Base-by-base conservation (phyloP, 345 rosid species). In the Pseudoturritis turrita region DNA sequence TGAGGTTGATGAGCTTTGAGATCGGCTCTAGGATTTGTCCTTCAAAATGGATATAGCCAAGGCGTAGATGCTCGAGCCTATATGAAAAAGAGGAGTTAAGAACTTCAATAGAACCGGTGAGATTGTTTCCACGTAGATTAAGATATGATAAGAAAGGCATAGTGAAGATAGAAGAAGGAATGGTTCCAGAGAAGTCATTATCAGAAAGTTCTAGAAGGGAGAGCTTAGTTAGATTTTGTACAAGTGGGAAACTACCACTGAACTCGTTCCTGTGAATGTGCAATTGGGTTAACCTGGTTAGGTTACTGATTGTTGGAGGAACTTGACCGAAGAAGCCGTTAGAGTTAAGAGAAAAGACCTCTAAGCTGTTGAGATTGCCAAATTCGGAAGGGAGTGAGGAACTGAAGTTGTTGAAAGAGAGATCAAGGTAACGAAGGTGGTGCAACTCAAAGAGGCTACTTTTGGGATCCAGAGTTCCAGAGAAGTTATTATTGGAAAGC, bases 191-290 rank as follows among this genome's bases (percentile, higher is more conserved):
- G 57, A 65, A 65, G 1, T 49, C 22, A 10, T 65, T 65, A 7
- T 21, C 7, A 21, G 5, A 8, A 35, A 65, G 58, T 2, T 33
- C 26, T 33, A 49, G 17, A 35, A 19, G 0, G 4, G n/a, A 33
- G 58, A 65, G 70, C 21, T 49, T 49, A 4, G 58, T 65, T 47
- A 65, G 58, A 5, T 65, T 65, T 49, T 65, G 46, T 8, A 65
- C 14, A 49, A 33, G 22, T 35, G 70, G 70, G 3, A 49, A 35
- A 21, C 46, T 33, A 65, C 70, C 70, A 21, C 3, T 65, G 33
- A 65, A 3, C 22, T 13, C 2, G 45, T 64, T 64, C 0, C 0
- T 10, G 45, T 2, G 1, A 25, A 64, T 35, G 22, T 6, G 5
- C 29, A 63, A 45, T 7, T 6, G 2, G 33, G 41, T 12, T 45